phyloP scores from a whole-genome alignment of 2,329 filamentous ascomycete genomes.

The Xylaria multiplex region DNA sequence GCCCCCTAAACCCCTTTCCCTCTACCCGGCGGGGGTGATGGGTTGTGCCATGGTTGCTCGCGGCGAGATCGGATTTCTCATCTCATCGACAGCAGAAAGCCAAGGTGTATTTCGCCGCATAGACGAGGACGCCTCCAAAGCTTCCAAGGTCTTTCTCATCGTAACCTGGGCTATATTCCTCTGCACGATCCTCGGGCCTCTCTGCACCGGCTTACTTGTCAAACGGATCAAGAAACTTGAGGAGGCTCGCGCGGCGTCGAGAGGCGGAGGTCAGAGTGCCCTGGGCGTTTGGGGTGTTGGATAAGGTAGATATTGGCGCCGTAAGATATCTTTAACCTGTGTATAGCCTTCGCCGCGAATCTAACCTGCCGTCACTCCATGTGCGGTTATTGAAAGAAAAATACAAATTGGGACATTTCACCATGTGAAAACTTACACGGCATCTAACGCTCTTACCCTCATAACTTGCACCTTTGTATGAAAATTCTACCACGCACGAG shows the following conservation, averaged over 20 bases:
- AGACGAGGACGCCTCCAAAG: constrained; percentile 30
- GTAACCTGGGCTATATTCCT: constrained; percentile 65
- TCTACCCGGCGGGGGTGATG: constrained; percentile 74
- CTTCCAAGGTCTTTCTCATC: constrained; percentile 61
- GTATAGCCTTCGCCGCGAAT: neutral
- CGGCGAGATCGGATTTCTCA: constrained; percentile 84
- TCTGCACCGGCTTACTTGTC: constrained; percentile 60
- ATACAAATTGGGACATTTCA: too few relatives aligned
- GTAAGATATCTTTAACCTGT: neutral
- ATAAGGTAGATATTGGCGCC: constrained; percentile 5
- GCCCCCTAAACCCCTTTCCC: constrained; percentile 63
- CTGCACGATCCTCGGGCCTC: constrained; percentile 63
- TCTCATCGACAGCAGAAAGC: constrained; percentile 73
- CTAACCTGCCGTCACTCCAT: neutral
- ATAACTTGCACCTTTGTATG: too few relatives aligned
- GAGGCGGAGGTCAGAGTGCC: constrained; percentile 36
- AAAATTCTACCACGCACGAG: too few relatives aligned
- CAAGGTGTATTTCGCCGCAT: constrained; percentile 54
- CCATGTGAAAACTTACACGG: too few relatives aligned
- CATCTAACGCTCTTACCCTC: too few relatives aligned
- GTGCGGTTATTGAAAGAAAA: neutral
- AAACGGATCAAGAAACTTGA: constrained; percentile 53
- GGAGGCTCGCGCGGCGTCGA: constrained; percentile 24
- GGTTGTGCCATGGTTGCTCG: constrained; percentile 76
- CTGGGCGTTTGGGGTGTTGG: constrained; percentile 47